These are phyloP conservation scores for Gracilaria vermiculophylla DNA, from an alignment of 23 red algal species.

Conservation along the genomic window DNA sequence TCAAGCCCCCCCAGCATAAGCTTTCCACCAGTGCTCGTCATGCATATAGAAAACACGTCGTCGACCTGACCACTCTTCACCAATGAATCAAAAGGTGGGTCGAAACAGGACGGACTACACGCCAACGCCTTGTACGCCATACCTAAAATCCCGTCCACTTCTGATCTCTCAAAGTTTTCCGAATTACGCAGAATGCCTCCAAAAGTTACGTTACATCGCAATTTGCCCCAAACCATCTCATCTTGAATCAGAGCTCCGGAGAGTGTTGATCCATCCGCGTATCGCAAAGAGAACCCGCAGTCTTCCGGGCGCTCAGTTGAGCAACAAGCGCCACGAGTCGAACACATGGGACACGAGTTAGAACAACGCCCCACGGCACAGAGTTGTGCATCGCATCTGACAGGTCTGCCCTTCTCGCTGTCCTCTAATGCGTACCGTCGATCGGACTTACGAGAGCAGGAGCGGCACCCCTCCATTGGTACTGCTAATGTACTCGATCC, in stretches of 20 bases:
- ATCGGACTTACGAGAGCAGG: conserved; percentile 47
- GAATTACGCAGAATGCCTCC: conserved; percentile 77
- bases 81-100: conserved; percentile 88
- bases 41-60: conserved; percentile 91
- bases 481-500: conserved; percentile 83
- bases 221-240: conserved; percentile 60
- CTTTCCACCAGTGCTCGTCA: conserved; percentile 78
- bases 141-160: conserved; percentile 94
- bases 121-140: conserved; percentile 89
- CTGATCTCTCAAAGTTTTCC: conserved; percentile 74
- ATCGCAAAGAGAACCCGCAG: conserved; percentile 64
- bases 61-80: conserved; percentile 71
- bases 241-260: conserved; percentile 53
- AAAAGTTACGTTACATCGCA: conserved; percentile 64
- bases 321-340: conserved; percentile 56
- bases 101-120: conserved; percentile 94
- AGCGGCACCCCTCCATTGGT: conserved; percentile 63
- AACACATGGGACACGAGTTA: conserved; percentile 36
- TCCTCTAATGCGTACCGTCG: conserved; percentile 47
- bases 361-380: conserved; percentile 62
- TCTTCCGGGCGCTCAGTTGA: conserved; percentile 58
- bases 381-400: conserved; percentile 26
- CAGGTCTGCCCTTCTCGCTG: background rate
- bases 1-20: conserved; percentile 92
- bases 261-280: conserved; percentile 57